Conservation (phyloP, 805 yeast genomes). For the Kregervanrija pseudodelftensis region DNA sequence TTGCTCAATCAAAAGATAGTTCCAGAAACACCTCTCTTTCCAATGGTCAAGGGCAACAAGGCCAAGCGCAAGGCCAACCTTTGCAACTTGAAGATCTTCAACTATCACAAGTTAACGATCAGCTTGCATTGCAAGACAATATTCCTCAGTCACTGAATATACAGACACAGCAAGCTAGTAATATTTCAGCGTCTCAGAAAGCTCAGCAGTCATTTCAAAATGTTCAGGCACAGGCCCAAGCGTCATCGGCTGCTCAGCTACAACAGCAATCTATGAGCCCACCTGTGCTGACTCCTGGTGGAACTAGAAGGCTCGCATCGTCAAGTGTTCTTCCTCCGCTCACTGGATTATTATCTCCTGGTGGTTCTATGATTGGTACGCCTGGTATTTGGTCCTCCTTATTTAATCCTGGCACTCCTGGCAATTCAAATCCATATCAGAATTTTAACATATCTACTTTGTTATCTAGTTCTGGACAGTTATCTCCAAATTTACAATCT, state of each 20-base stretch:
- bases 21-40: neutral
- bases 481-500: neutral
- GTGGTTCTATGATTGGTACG: conserved; percentile 40
- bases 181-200: too few relatives aligned
- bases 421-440: conserved; percentile 10
- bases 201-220: too few relatives aligned
- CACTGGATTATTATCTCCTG: conserved; percentile 37
- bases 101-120: too few relatives aligned
- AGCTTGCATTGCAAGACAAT: too few relatives aligned
- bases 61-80: too few relatives aligned
- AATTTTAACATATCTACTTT: neutral
- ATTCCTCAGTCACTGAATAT: too few relatives aligned
- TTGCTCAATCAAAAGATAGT: conserved; percentile 35
- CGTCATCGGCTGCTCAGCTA: conserved; percentile 12
- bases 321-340: conserved; percentile 40
- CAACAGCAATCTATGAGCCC: conserved; percentile 28
- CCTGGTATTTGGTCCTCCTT: conserved; percentile 49
- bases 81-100: too few relatives aligned
- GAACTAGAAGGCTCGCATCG: conserved; percentile 30
- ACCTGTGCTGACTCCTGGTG: conserved; percentile 48
- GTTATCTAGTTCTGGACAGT: too few relatives aligned
- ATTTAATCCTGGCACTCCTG: conserved; percentile 31
- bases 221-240: too few relatives aligned
- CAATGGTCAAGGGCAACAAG: conserved; percentile 11
- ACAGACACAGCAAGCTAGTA: too few relatives aligned